A percentile compares a stretch with the other conserved stretches of the same genome.
Conservation (phyloP, 2,329 filamentous ascomycete species). For the Calonectria hawksworthii region DNA sequence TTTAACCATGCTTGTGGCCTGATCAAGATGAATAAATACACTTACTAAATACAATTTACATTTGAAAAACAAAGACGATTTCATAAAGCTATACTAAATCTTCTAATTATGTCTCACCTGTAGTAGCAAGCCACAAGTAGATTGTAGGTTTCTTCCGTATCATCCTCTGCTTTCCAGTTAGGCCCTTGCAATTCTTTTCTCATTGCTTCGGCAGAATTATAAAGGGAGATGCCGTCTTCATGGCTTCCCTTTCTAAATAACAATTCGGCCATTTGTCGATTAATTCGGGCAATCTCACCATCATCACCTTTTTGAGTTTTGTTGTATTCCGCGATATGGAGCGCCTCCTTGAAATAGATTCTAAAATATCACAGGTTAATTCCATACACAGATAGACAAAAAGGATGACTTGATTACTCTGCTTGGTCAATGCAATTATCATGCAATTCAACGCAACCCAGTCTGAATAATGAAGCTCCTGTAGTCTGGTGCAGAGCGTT, state of each 20-base stretch:
- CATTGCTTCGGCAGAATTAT: neutral
- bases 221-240: neutral
- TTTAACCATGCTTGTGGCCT: too few species aligned
- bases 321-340: neutral
- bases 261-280: neutral
- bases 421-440: neutral
- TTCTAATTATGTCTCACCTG: neutral
- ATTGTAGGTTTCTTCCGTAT: neutral
- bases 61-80: too few species aligned
- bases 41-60: too few species aligned
- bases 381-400: neutral
- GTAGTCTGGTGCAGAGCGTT: neutral
- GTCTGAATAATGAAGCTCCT: neutral
- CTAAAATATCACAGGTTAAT: neutral
- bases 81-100: too few species aligned
- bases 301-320: neutral
- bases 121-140: neutral
- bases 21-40: neutral
- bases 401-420: neutral
- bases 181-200: neutral
- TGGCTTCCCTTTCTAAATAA: neutral
- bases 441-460: neutral
- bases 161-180: neutral
- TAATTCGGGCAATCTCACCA: neutral
- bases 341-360: neutral